phyloP scores from a whole-genome alignment of 2,329 filamentous ascomycete genomes.

The Aspergillus eucalypticola region DNA sequence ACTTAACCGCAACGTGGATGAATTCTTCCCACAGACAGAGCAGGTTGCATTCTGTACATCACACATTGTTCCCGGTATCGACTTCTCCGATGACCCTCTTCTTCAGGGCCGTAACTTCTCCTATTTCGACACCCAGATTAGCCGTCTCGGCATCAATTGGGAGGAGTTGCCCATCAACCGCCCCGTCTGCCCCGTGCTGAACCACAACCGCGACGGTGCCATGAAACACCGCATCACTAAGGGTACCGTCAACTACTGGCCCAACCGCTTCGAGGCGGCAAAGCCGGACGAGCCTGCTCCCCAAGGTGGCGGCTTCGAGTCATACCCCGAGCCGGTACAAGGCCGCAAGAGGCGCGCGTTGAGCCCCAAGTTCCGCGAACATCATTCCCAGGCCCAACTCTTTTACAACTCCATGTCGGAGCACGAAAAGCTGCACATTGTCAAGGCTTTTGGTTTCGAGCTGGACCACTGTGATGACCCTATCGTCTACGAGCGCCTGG shows the following conservation, averaged over 20 bases:
- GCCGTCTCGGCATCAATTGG: slow-evolving; percentile 71
- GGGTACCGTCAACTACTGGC: slow-evolving; percentile 76
- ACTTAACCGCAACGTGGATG: slow-evolving; percentile 75
- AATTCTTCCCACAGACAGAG: slow-evolving; percentile 80
- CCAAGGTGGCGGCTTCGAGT: slow-evolving; percentile 67
- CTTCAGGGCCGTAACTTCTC: slow-evolving; percentile 70
- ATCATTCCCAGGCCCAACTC: slow-evolving; percentile 37
- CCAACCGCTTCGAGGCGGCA: slow-evolving; percentile 65
- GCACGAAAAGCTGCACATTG: slow-evolving; percentile 36
- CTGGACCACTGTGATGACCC: slow-evolving; percentile 66
- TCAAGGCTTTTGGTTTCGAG: slow-evolving; percentile 41
- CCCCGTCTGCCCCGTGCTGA: slow-evolving; percentile 72
- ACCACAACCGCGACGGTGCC: slow-evolving; percentile 72
- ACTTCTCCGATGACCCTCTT: slow-evolving; percentile 73
- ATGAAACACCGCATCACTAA: slow-evolving; percentile 72
- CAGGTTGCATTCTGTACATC: slow-evolving; percentile 80
- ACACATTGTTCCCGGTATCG: slow-evolving; percentile 76
- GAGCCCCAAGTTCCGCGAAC: slow-evolving; percentile 45
- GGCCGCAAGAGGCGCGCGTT: slow-evolving; percentile 67
- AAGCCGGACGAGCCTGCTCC: slow-evolving; percentile 58
- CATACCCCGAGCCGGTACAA: slow-evolving; percentile 64
- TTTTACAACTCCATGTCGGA: slow-evolving; percentile 38
- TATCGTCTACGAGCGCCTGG: slow-evolving; percentile 70
- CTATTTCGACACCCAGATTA: slow-evolving; percentile 58
- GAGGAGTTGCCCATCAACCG: slow-evolving; percentile 75